phyloP scores from a whole-genome alignment of 306 rosid species.

The Pachyrhizus erosus region DNA sequence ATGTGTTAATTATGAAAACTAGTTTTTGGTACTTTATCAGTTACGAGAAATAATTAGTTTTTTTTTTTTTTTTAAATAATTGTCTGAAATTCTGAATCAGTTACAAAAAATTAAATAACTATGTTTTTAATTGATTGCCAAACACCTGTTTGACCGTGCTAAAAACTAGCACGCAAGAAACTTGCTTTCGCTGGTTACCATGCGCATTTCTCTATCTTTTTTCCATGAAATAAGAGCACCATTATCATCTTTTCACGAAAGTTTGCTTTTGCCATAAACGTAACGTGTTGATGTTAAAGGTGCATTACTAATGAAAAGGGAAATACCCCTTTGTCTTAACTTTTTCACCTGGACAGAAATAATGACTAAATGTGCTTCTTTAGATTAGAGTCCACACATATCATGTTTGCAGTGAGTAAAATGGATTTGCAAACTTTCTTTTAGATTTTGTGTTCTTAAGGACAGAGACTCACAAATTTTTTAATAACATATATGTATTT shows the following conservation, averaged over 20 bases:
- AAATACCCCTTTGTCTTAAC: neutral
- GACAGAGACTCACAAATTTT: neutral
- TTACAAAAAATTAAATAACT: neutral
- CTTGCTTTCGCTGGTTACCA: neutral
- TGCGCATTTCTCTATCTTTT: neutral
- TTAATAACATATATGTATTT: neutral
- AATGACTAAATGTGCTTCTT: neutral
- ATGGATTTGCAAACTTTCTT: neutral
- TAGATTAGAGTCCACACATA: neutral
- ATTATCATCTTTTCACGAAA: neutral
- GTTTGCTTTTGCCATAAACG: neutral
- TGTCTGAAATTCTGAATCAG: neutral
- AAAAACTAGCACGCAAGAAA: neutral
- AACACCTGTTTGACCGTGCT: neutral
- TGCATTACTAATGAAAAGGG: neutral
- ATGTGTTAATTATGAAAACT: neutral
- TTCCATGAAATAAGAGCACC: neutral
- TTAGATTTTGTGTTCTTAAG: neutral
- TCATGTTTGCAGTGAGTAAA: neutral
- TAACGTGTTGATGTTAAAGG: constrained; percentile 20
- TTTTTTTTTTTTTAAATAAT: neutral
- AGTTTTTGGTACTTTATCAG: neutral
- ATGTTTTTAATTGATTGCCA: neutral
- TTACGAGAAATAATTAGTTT: neutral
- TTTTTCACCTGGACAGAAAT: neutral